Evolutionary conservation across 2,329 filamentous ascomycete genomes (phyloP), one percentile per base, ranked within the genome.

Genomic region (Microcera coccophila): DNA sequence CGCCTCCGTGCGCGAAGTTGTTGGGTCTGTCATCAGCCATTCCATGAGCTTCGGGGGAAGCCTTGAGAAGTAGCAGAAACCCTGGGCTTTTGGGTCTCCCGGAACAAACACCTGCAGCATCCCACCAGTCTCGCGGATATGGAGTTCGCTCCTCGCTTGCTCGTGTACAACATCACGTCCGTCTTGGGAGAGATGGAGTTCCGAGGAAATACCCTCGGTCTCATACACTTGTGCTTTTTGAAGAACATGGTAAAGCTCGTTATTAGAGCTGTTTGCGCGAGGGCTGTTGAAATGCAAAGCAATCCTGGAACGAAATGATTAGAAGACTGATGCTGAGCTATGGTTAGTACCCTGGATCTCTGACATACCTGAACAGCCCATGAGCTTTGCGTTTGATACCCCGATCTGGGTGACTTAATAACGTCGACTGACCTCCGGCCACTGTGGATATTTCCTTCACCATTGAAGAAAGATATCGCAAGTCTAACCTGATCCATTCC

Each of bases 11-110:
- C 42, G 37, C 1, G 48, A 32, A 1, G 53, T 55, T 2, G 20
- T 15, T 1, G 50, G 49, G 15, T 63, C 50, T 12, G 47, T 58
- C 63, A 69, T 67, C 32, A 70, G 54, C 63, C 64, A 69, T 9
- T 57, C 42, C 0, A 61, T 49, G 2, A 71, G 49, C 1, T 44
- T 54, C 5, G 49, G 39, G 0, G 63, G 55, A 2, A 70, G 60
- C 1, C 38, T 21, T 0, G 49, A 52, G 10, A 43, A 49, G 45
- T 63, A 67, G 38, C 54, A 60, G 5, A 58, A 48, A 4, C 58
- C 49, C 36, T 63, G 66, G 0, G 45, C 35, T 9, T 54, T 45
- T 11, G 48, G 50, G 9, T 59, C 38, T 4, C 46, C 48, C 0
- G 67, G 67, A 1, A 70, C 42, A n/a, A 62, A 69, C 0, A 69